Evolutionary conservation across 257 asterid species (phyloP).

Genomic region (Cruciata laevipes): DNA sequence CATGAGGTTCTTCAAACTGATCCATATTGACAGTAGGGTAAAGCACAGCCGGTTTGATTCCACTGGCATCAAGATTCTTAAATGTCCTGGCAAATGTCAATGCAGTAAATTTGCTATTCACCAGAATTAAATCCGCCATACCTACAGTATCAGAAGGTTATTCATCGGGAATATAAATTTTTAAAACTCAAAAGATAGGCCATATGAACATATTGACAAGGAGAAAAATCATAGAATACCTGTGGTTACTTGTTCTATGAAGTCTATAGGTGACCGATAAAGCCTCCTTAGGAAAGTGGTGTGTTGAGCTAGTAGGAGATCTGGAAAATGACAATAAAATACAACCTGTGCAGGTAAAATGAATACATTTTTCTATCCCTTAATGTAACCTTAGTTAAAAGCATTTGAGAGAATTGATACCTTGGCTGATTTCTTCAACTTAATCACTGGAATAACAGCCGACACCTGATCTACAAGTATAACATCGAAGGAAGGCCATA

Average conservation of each 20-base stretch:
- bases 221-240: constrained; percentile 32
- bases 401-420: constrained; percentile 26
- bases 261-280: constrained; percentile 78
- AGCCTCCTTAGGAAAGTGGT: constrained; percentile 67
- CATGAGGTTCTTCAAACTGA: constrained; percentile 58
- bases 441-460: constrained; percentile 66
- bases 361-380: constrained; percentile 15
- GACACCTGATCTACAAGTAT: constrained; percentile 86
- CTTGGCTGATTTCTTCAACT: constrained; percentile 72
- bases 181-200: not conserved
- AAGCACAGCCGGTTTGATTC: constrained; percentile 84
- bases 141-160: constrained; percentile 40
- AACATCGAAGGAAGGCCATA: constrained; percentile 72
- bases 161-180: not conserved
- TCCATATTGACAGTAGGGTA: constrained; percentile 90
- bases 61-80: constrained; percentile 57
- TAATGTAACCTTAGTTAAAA: not conserved
- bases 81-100: constrained; percentile 84
- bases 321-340: constrained; percentile 97
- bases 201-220: not conserved
- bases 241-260: constrained; percentile 80
- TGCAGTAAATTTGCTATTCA: constrained; percentile 90
- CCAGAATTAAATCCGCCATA: constrained; percentile 86
- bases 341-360: constrained; percentile 49
- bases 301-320: constrained; percentile 78